A percentile compares a stretch with the other conserved stretches of the same genome.
Conservation (phyloP, 306 rosid species). For the Quercus variabilis region DNA sequence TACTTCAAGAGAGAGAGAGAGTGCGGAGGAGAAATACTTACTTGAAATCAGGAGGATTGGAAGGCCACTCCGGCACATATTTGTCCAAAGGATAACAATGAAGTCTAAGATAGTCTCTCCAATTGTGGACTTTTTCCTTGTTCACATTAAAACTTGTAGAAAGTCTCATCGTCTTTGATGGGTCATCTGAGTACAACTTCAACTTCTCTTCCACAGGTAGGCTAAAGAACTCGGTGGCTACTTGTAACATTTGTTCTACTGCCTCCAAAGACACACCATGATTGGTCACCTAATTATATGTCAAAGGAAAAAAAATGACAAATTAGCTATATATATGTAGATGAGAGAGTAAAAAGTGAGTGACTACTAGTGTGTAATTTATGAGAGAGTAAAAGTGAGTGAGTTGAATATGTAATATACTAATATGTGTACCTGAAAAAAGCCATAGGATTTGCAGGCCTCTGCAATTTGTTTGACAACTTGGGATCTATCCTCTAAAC, state of each 20-base stretch:
- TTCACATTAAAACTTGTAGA: constrained; percentile 80
- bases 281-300: constrained; percentile 52
- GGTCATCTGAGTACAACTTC: constrained; percentile 87
- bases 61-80: constrained; percentile 77
- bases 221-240: constrained; percentile 60
- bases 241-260: constrained; percentile 42
- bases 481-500: constrained; percentile 18
- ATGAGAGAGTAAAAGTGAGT: too few species aligned
- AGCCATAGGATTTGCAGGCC: constrained; percentile 72
- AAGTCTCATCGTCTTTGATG: constrained; percentile 69
- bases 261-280: constrained; percentile 63
- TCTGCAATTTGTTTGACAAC: constrained; percentile 40
- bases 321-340: not conserved
- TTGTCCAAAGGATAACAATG: constrained; percentile 79
- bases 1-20: not conserved
- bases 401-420: too few species aligned
- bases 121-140: constrained; percentile 71
- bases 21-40: constrained; percentile 8
- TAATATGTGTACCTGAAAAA: constrained; percentile 64
- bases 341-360: too few species aligned
- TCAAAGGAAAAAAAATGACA: not conserved
- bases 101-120: constrained; percentile 94
- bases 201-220: constrained; percentile 78
- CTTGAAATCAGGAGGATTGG: constrained; percentile 78
- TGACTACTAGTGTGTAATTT: too few species aligned